Percentiles rank a stretch among this genome's conserved stretches.
Evolutionary conservation across 2,329 filamentous ascomycete genomes (phyloP).

Genomic region (Neonectria sp.): DNA sequence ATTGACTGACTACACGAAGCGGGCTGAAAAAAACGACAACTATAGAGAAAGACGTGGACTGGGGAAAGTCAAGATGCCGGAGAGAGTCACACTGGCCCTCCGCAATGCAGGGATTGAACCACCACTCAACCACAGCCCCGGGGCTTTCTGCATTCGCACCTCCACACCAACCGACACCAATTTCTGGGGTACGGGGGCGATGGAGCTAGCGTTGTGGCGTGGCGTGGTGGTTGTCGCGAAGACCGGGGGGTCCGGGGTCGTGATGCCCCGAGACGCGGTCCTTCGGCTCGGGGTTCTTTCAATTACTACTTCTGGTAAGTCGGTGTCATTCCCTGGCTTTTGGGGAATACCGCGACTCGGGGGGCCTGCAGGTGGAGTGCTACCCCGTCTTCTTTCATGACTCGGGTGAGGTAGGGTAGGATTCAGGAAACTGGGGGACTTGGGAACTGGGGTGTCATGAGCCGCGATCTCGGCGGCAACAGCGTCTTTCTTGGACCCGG

Average conservation of each 20-base stretch:
- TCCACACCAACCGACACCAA: constrained; percentile 23
- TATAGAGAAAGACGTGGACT: no score
- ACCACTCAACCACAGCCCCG: background rate
- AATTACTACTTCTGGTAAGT: background rate
- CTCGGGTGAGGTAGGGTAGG: background rate
- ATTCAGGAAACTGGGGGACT: background rate
- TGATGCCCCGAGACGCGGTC: no score
- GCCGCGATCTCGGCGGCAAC: background rate
- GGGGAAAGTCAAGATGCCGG: background rate
- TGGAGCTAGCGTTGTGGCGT: no score
- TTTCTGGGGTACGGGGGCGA: constrained; percentile 23
- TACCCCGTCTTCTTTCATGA: background rate
- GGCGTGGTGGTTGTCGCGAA: no score
- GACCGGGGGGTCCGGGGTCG: no score
- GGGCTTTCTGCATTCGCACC: background rate
- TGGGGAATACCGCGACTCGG: background rate
- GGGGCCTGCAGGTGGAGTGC: background rate
- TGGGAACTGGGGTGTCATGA: background rate
- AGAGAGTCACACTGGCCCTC: constrained; percentile 2
- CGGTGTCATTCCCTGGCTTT: background rate
- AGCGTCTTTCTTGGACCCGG: background rate
- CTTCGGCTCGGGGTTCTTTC: background rate
- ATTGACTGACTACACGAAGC: no score
- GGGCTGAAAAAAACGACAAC: no score
- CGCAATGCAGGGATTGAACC: background rate